Conservation (phyloP, 495 filamentous ascomycete genomes). For the Talaromyces ruber region DNA sequence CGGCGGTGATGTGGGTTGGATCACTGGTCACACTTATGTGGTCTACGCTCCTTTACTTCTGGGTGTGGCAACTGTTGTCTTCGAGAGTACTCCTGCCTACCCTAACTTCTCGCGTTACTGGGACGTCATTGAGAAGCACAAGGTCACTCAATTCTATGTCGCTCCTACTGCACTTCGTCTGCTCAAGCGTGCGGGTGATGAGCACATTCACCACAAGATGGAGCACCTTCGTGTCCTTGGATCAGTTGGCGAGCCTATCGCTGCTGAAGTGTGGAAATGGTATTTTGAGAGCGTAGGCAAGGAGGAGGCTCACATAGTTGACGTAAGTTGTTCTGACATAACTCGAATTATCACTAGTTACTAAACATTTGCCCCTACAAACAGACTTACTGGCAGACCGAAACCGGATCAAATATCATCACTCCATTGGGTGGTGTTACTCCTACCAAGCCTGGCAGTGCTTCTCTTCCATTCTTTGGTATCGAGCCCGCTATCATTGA, state of each 20-base stretch:
- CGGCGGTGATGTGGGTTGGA: conserved; percentile 98
- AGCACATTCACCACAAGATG: conserved; percentile 86
- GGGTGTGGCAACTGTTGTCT: conserved; percentile 93
- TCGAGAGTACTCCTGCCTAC: conserved; percentile 96
- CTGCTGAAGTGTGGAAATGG: conserved; percentile 99
- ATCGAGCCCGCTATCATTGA: conserved; percentile 98
- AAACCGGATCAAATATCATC: conserved; percentile 89
- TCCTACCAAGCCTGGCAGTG: conserved; percentile 49
- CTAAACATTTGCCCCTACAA: conserved; percentile 5
- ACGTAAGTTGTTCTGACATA: conserved; percentile 53
- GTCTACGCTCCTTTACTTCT: conserved; percentile 93
- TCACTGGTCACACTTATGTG: conserved; percentile 98
- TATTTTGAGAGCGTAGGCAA: conserved; percentile 95
- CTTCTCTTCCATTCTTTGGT: conserved; percentile 76
- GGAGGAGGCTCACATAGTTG: conserved; percentile 86
- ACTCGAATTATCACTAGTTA: conserved; percentile 7
- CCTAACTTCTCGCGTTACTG: conserved; percentile 98
- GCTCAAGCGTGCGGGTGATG: conserved; percentile 87
- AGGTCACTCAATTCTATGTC: conserved; percentile 97
- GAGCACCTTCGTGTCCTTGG: conserved; percentile 81
- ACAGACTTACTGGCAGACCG: conserved; percentile 99
- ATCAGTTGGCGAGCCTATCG: conserved; percentile 97
- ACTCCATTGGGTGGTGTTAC: conserved; percentile 49
- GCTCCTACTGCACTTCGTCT: conserved; percentile 90
- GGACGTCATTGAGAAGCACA: conserved; percentile 93